These are phyloP conservation scores for Fusarium keratoplasticum DNA, from an alignment of 2,329 filamentous ascomycete species.

Conservation along the genomic window DNA sequence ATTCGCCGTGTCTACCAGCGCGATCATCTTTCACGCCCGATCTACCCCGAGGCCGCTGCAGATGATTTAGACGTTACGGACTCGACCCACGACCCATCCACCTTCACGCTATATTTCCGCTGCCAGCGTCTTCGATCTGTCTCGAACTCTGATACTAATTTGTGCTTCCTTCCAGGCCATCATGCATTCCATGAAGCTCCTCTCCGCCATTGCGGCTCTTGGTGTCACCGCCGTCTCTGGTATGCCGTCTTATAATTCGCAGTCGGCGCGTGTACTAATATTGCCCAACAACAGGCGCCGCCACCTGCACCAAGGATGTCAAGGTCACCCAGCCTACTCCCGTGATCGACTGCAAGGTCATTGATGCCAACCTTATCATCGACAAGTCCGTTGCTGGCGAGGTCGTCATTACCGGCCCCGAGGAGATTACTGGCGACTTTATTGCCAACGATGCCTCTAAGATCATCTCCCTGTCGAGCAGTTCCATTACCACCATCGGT, in stretches of 20 bases:
- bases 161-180: conserved; percentile 46
- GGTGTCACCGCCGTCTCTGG: conserved; percentile 56
- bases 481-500: conserved; percentile 72
- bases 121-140: background rate
- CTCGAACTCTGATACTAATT: conserved; percentile 29
- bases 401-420: conserved; percentile 71
- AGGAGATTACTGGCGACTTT: conserved; percentile 68
- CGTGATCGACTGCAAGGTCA: conserved; percentile 73
- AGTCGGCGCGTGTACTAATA: conserved; percentile 5
- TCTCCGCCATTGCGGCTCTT: conserved; percentile 59
- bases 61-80: conserved; percentile 25
- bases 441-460: conserved; percentile 69
- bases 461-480: conserved; percentile 72
- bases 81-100: background rate
- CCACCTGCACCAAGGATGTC: conserved; percentile 64
- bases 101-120: background rate
- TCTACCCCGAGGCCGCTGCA: conserved; percentile 18
- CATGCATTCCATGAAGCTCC: conserved; percentile 60
- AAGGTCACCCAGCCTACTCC: conserved; percentile 72
- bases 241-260: conserved; percentile 43
- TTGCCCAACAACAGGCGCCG: conserved; percentile 43
- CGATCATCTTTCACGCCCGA: conserved; percentile 21
- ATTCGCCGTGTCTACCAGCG: conserved; percentile 10
- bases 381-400: conserved; percentile 64
- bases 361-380: conserved; percentile 77